A percentile compares a stretch with the other conserved stretches of the same genome.
These are phyloP conservation scores for Tillandsia leiboldiana DNA, from an alignment of 176 grass and related monocot species.

Conservation along the genomic window DNA sequence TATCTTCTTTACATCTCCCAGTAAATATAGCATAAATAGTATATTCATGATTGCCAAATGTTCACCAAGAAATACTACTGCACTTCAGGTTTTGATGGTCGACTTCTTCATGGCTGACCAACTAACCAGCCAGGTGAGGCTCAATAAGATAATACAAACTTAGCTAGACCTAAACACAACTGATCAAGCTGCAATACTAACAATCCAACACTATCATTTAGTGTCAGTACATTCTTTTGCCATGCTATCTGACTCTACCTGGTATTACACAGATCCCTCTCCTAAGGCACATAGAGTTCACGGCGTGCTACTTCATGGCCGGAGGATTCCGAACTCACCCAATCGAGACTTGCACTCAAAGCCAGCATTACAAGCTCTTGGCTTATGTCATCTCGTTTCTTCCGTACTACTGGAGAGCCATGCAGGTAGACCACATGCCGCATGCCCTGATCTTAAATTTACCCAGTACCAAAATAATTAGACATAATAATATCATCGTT, in stretches of 20 bases:
- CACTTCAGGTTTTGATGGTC: constrained; percentile 69
- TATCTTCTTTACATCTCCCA: too few species aligned
- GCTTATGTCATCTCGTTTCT: constrained; percentile 89
- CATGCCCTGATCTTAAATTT: not conserved
- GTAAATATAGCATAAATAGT: not conserved
- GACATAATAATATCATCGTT: not conserved
- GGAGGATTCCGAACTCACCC: constrained; percentile 42
- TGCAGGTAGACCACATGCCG: constrained; percentile 50
- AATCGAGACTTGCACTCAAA: constrained; percentile 48
- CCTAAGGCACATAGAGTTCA: constrained; percentile 77
- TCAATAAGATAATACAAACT: not conserved
- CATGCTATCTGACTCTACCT: not conserved
- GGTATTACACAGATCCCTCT: constrained; percentile 51
- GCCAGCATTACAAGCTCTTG: constrained; percentile 54
- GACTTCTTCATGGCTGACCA: constrained; percentile 99
- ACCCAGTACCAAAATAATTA: not conserved
- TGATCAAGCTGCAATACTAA: not conserved
- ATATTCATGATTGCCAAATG: not conserved
- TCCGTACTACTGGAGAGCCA: constrained; percentile 92
- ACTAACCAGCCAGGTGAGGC: constrained; percentile 83
- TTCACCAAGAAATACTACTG: constrained; percentile 3
- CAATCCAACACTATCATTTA: not conserved
- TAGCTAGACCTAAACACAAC: not conserved
- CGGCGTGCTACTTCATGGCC: constrained; percentile 82
- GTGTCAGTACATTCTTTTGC: not conserved